Evolutionary conservation across 345 rosid species (phyloP).

Genomic region (Acer yangbiense): DNA sequence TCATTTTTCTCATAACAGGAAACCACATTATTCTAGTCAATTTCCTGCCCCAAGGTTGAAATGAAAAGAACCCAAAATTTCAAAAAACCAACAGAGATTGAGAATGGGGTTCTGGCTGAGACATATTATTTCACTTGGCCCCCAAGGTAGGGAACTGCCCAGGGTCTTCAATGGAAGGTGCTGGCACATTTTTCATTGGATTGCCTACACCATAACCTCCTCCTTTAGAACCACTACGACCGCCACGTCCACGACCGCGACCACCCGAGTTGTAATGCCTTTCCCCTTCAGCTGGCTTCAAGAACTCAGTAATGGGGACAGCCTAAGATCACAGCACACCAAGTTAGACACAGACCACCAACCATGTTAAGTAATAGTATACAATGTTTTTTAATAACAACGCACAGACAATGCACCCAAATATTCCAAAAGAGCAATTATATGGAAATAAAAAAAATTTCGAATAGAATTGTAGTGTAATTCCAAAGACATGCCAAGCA

Average conservation of each 20-base stretch:
- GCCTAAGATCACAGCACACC: constrained; percentile 33
- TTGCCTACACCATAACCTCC: constrained; percentile 37
- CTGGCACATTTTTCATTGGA: constrained; percentile 27
- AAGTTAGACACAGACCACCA: not conserved
- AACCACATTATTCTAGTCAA: constrained; percentile 42
- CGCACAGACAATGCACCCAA: too few relatives aligned
- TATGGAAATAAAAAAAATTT: not conserved
- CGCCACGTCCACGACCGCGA: constrained; percentile 55
- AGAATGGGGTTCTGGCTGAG: constrained; percentile 11
- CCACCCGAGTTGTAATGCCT: constrained; percentile 38
- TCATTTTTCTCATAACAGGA: constrained; percentile 25
- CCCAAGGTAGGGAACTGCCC: constrained; percentile 78
- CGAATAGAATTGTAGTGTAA: not conserved
- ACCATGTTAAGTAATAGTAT: not conserved
- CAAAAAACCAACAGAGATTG: constrained; percentile 2
- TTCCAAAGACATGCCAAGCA: not conserved
- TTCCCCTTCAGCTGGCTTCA: constrained; percentile 72
- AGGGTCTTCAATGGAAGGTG: constrained; percentile 64
- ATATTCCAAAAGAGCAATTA: too few relatives aligned
- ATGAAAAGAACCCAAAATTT: constrained; percentile 32
- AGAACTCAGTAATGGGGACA: constrained; percentile 67
- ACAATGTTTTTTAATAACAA: not conserved
- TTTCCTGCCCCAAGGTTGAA: constrained; percentile 27
- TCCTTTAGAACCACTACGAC: constrained; percentile 56
- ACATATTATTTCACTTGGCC: constrained; percentile 41